Conservation (phyloP, 2,329 filamentous ascomycete species). For the Monosporascus ibericus region DNA sequence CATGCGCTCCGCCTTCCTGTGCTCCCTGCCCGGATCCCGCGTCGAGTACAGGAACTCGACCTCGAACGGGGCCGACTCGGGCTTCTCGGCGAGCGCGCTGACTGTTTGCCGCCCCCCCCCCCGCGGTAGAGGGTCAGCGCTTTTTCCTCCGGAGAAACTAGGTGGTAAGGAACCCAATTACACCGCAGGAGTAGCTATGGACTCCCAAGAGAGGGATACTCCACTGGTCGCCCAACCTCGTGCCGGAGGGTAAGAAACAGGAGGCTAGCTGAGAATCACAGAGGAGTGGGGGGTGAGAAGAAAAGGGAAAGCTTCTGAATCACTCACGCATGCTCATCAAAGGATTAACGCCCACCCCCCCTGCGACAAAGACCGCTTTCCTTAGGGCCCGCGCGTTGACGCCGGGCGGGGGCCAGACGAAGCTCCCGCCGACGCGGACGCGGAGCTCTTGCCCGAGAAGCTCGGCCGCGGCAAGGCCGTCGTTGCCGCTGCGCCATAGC, state of each 20-base stretch:
- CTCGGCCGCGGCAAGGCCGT: conserved; percentile 28
- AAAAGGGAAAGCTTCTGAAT: background rate
- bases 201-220: background rate
- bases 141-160: no score
- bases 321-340: conserved; percentile 58
- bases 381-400: conserved; percentile 38
- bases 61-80: conserved; percentile 22
- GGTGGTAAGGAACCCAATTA: no score
- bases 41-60: conserved; percentile 61
- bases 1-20: conserved; percentile 26
- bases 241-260: no score
- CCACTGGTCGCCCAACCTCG: background rate
- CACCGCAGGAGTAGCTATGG: background rate
- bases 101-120: conserved; percentile 23
- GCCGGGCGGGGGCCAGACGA: conserved; percentile 65
- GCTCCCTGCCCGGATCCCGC: conserved; percentile 22
- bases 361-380: conserved; percentile 68
- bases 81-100: conserved; percentile 46
- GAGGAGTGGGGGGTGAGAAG: background rate
- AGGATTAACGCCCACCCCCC: conserved; percentile 79
- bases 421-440: conserved; percentile 74
- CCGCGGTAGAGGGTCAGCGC: background rate
- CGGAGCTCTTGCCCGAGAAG: conserved; percentile 54
- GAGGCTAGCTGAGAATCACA: background rate
- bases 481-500: conserved; percentile 52